These are phyloP conservation scores for Psilocybe subaeruginosa DNA, from an alignment of 768 basidiomycete species.

Conservation along the genomic window DNA sequence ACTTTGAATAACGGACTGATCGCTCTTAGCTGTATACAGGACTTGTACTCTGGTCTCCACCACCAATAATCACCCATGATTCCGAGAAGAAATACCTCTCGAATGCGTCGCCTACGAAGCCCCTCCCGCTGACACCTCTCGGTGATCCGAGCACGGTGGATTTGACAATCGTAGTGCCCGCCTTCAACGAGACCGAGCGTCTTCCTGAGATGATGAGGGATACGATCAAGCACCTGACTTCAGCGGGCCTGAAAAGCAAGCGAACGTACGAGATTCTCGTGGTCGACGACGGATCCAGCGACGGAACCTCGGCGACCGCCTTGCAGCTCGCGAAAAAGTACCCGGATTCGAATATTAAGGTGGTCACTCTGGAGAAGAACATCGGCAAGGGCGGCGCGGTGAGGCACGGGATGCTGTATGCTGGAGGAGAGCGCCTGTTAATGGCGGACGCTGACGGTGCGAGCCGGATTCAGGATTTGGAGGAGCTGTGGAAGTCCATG, in stretches of 20 bases:
- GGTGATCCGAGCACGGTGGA: slow-evolving; percentile 63
- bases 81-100: slow-evolving; percentile 76
- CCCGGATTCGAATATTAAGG: slow-evolving; percentile 64
- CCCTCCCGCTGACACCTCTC: slow-evolving; percentile 58
- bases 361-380: slow-evolving; percentile 80
- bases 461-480: slow-evolving; percentile 84
- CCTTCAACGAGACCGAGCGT: slow-evolving; percentile 88
- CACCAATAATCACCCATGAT: slow-evolving; percentile 58
- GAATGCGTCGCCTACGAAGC: slow-evolving; percentile 51
- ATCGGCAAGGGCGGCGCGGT: slow-evolving; percentile 94
- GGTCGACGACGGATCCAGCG: slow-evolving; percentile 88
- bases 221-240: slow-evolving; percentile 66
- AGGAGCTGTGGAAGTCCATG: slow-evolving; percentile 76
- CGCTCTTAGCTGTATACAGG: slow-evolving; percentile 63
- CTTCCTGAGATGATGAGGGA: slow-evolving; percentile 84
- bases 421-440: slow-evolving; percentile 74
- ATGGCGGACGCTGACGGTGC: slow-evolving; percentile 98
- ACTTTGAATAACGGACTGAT: slow-evolving; percentile 9
- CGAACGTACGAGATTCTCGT: slow-evolving; percentile 82
- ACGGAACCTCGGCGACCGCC: slow-evolving; percentile 70
- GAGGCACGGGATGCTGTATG: slow-evolving; percentile 86
- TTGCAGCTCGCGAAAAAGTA: slow-evolving; percentile 65
- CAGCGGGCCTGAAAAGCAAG: slow-evolving; percentile 33
- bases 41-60: slow-evolving; percentile 77
- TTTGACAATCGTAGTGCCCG: slow-evolving; percentile 85